Evolutionary conservation across 2,329 filamentous ascomycete genomes (phyloP).

Genomic region (Colletotrichum viniferum): DNA sequence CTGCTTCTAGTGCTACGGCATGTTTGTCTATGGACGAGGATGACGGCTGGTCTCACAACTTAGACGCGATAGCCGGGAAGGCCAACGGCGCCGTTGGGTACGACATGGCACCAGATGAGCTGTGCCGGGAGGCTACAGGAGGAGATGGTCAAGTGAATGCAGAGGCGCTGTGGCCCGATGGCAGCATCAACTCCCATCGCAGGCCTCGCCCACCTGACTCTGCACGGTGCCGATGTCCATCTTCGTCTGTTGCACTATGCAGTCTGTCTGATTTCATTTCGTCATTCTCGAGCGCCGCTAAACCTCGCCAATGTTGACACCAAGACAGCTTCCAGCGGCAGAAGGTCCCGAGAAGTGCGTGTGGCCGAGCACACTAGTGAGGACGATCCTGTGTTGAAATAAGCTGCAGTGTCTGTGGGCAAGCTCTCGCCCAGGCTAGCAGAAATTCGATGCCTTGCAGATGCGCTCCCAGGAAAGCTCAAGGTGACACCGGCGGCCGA

Average conservation of each 20-base stretch:
- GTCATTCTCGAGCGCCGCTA: not conserved
- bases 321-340: not conserved
- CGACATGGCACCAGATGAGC: not conserved
- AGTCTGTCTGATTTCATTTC: not conserved
- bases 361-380: not conserved
- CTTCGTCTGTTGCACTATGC: not conserved
- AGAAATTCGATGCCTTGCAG: not conserved
- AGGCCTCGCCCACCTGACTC: not conserved
- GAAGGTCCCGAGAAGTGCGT: not conserved
- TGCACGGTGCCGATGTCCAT: not conserved
- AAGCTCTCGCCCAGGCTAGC: not conserved
- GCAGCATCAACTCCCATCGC: not conserved
- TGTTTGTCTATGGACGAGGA: not conserved
- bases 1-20: not conserved
- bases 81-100: not conserved
- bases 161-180: not conserved
- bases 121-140: not conserved
- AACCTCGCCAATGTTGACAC: not conserved
- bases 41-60: not conserved
- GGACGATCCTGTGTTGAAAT: not conserved
- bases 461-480: not conserved
- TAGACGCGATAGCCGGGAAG: not conserved
- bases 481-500: constrained; percentile 12
- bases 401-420: not conserved
- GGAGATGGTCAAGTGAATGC: not conserved